phyloP scores from a whole-genome alignment of 2,329 filamentous ascomycete genomes.

The Aureobasidium melanogenum region DNA sequence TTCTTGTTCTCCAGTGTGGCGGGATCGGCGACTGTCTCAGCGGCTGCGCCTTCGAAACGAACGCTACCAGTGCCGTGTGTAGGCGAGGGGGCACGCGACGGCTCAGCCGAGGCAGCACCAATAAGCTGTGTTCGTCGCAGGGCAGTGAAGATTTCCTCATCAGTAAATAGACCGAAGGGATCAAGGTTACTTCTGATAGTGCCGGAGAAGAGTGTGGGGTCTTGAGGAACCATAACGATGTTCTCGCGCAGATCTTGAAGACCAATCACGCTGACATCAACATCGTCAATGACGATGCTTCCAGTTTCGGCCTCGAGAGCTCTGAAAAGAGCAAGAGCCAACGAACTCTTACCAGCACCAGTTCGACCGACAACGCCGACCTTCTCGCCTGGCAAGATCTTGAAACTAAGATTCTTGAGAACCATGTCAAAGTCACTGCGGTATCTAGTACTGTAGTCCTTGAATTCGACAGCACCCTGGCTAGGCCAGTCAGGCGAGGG shows the following conservation, averaged over 20 bases:
- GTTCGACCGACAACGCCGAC: conserved; percentile 94
- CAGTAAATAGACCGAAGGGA: conserved; percentile 79
- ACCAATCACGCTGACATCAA: conserved; percentile 86
- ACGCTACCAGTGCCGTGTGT: conserved; percentile 15
- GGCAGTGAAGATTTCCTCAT: conserved; percentile 81
- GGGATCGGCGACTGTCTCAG: conserved; percentile 20
- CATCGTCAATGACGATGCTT: conserved; percentile 78
- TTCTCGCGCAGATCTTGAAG: conserved; percentile 87
- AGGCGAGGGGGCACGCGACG: conserved; percentile 27
- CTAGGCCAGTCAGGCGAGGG: conserved; percentile 78
- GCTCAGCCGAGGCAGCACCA: conserved; percentile 38
- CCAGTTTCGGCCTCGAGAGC: conserved; percentile 85
- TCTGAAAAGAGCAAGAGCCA: conserved; percentile 87
- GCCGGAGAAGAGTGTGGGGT: conserved; percentile 87
- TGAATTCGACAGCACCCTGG: conserved; percentile 77
- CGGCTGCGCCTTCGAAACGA: not conserved
- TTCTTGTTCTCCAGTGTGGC: conserved; percentile 73
- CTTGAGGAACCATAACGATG: conserved; percentile 96
- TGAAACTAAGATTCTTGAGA: conserved; percentile 74
- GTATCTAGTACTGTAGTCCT: conserved; percentile 82
- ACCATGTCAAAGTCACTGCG: conserved; percentile 80
- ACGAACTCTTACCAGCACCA: conserved; percentile 90
- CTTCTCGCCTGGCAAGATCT: conserved; percentile 78
- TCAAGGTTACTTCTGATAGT: conserved; percentile 90
- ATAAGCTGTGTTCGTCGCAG: conserved; percentile 86